Conservation (phyloP, 495 filamentous ascomycete genomes). For the Penicillium crystallinum region DNA sequence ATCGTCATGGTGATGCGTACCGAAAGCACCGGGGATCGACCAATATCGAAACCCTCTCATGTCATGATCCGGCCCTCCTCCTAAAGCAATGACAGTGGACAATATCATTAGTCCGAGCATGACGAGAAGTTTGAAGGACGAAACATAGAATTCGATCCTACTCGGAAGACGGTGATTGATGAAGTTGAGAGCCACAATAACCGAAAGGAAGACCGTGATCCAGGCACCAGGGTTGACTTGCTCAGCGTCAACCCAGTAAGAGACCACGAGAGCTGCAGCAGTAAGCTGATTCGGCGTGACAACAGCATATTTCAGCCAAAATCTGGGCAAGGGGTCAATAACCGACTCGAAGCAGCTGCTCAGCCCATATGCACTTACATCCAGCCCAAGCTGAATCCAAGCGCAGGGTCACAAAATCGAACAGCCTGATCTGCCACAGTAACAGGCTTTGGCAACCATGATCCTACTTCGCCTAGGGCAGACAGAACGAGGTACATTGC, state of each 20-base stretch:
- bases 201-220: constrained; percentile 62
- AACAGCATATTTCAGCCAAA: constrained; percentile 64
- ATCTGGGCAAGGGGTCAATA: constrained; percentile 25
- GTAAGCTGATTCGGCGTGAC: constrained; percentile 75
- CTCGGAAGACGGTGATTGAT: constrained; percentile 46
- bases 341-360: neutral
- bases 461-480: constrained; percentile 59
- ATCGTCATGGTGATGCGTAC: constrained; percentile 4
- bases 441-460: constrained; percentile 51
- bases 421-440: constrained; percentile 58
- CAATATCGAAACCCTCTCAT: constrained; percentile 70
- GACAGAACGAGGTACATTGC: constrained; percentile 57
- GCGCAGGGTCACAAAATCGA: constrained; percentile 56
- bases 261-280: constrained; percentile 64
- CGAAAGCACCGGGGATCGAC: constrained; percentile 40
- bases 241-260: constrained; percentile 58
- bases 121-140: constrained; percentile 60
- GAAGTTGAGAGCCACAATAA: constrained; percentile 59
- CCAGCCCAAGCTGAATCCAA: constrained; percentile 59
- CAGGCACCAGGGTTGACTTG: constrained; percentile 67
- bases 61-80: constrained; percentile 64
- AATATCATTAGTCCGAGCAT: constrained; percentile 64
- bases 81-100: constrained; percentile 57
- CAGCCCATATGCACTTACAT: constrained; percentile 24
- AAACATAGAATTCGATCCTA: constrained; percentile 49